Conservation (phyloP, 2,329 filamentous ascomycete genomes). For the Aspergillus sp. region DNA sequence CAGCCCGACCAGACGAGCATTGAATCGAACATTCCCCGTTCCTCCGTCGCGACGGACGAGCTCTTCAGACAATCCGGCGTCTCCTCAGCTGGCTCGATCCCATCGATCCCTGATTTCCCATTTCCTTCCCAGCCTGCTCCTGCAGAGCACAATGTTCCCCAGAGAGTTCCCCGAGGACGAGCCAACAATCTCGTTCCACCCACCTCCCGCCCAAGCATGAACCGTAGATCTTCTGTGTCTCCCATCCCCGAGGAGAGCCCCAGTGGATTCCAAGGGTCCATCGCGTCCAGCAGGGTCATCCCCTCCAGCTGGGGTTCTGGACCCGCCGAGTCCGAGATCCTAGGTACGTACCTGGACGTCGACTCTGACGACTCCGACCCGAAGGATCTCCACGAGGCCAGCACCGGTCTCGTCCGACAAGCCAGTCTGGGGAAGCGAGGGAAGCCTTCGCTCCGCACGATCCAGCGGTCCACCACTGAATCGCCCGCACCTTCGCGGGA, state of each 20-base stretch:
- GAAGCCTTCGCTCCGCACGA: slow-evolving; percentile 42
- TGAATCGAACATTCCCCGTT: slow-evolving; percentile 13
- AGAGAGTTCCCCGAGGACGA: slow-evolving; percentile 23
- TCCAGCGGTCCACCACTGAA: slow-evolving; percentile 31
- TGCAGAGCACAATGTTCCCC: slow-evolving; percentile 16
- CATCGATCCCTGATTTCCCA: slow-evolving; percentile 29
- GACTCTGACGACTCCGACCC: slow-evolving; percentile 25
- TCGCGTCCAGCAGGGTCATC: slow-evolving; percentile 69
- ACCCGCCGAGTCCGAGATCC: slow-evolving; percentile 48
- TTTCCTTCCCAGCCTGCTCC: slow-evolving; percentile 19
- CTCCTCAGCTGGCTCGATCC: slow-evolving; percentile 24
- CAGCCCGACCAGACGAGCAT: slow-evolving; percentile 16
- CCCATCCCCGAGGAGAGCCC: slow-evolving; percentile 71
- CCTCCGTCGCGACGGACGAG: slow-evolving; percentile 29
- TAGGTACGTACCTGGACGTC: slow-evolving; percentile 33
- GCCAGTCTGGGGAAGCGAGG: slow-evolving; percentile 45
- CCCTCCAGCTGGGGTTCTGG: slow-evolving; percentile 64
- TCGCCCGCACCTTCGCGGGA: slow-evolving; percentile 15
- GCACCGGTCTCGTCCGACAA: slow-evolving; percentile 35
- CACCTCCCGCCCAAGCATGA: slow-evolving; percentile 48
- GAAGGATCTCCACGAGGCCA: slow-evolving; percentile 16
- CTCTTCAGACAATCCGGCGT: slow-evolving; percentile 26
- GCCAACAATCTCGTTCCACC: slow-evolving; percentile 29
- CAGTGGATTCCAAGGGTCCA: slow-evolving; percentile 58
- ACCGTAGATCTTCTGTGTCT: slow-evolving; percentile 65